Base-by-base conservation (phyloP, 768 basidiomycete species). In the Inosperma sp. region DNA sequence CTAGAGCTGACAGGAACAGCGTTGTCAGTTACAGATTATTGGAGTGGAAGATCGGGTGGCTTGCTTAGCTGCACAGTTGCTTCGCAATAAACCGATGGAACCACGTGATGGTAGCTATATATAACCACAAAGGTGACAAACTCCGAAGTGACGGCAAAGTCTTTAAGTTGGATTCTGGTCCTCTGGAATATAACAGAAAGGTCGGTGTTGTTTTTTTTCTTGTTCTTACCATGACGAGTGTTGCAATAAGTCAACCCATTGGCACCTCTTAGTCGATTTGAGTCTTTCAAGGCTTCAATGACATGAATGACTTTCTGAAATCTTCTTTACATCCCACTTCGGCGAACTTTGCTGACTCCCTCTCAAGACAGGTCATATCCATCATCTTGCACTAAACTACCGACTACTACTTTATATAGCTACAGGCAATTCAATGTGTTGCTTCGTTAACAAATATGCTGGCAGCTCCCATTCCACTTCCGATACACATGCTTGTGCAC, bases 261-360 rank as follows among this genome's bases (percentile, higher is more conserved):
- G 87, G 88, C 86, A 88, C 87, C 88, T 90, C 87, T 88, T 89
- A 89, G 87, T 88, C 83, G 84, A 90, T 78, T 65, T 82, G 80
- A 51, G 60, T 58, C 60, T 55, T 54, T 25, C 7, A n/a, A 39
- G 26, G 23, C 54, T 70, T 81, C 79, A 81, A 78, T 88, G 87
- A 88, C 87, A 88, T 90, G 65, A 82, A 82, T 81, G 81, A 77
- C 77, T 82, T 79, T 76, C 83, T 88, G 88, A 88, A 81, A 83
- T 73, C 70, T 73, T 72, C 72, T 65, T 53, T 31, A n/a, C n/a
- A n/a, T n/a, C n/a, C n/a, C n/a, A n/a, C n/a, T n/a, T n/a, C n/a
- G n/a, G n/a, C n/a, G n/a, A n/a, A n/a, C n/a, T n/a, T n/a, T n/a
- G n/a, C n/a, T n/a, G n/a, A n/a, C n/a, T n/a, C n/a, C n/a, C n/a